These are phyloP conservation scores for Cicer judaicum DNA, from an alignment of 306 rosid genomes.

Conservation along the genomic window DNA sequence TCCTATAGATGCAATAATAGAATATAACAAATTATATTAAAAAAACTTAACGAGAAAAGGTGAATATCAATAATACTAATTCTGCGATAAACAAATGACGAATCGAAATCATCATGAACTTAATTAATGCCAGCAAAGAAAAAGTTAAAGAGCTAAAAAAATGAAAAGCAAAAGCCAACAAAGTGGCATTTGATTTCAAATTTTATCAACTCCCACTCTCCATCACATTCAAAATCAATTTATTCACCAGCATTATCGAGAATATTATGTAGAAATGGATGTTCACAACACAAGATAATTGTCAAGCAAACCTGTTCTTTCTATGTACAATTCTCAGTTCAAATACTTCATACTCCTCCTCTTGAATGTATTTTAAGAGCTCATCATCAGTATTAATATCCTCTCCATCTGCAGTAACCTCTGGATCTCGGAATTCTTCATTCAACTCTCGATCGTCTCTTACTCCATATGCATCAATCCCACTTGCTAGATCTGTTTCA, in stretches of 20 bases:
- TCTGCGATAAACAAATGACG: constrained; percentile 19
- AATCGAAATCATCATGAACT: constrained; percentile 30
- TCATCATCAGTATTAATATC: constrained; percentile 62
- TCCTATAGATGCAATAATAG: constrained; percentile 67
- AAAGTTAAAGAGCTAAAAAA: constrained; percentile 5
- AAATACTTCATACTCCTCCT: constrained; percentile 82
- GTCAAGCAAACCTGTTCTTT: constrained; percentile 80
- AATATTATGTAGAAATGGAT: constrained; percentile 44
- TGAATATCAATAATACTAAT: constrained; percentile 24
- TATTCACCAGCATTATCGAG: constrained; percentile 8
- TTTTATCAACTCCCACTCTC: constrained; percentile 12
- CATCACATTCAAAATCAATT: constrained; percentile 33
- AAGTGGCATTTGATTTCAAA: constrained; percentile 18
- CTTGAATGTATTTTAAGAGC: constrained; percentile 52
- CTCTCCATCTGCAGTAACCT: constrained; percentile 56
- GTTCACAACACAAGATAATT: constrained; percentile 15
- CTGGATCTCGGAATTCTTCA: constrained; percentile 53
- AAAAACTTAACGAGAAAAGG: constrained; percentile 28
- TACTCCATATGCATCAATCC: constrained; percentile 43
- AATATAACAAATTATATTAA: constrained; percentile 46
- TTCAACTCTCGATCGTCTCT: constrained; percentile 42
- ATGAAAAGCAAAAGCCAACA: constrained; percentile 23
- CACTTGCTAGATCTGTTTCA: constrained; percentile 51
- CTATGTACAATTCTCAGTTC: constrained; percentile 88
- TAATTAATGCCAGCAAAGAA: constrained; percentile 9